Evolutionary conservation across 2,329 filamentous ascomycete genomes (phyloP), one percentile per base, ranked within the genome.

Genomic region (Alternaria arborescens): DNA sequence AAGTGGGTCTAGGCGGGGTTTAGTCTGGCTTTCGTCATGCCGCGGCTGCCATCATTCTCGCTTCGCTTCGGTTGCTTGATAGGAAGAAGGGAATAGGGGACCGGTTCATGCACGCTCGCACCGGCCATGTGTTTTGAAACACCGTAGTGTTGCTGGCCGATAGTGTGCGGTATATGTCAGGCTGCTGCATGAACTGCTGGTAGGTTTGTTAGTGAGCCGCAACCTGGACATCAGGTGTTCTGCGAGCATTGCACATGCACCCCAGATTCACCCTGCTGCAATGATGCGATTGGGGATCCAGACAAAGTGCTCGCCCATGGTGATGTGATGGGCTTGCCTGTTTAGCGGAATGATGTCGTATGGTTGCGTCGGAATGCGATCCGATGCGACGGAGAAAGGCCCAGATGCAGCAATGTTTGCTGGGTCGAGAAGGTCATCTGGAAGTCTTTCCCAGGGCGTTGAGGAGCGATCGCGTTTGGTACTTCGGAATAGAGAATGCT

Each of bases 121-220:
- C 58, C 53, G 58, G 58, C 58, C 58, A 60, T 24, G 58, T 52
- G 58, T 60, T 60, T 60, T 40, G 58, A 60, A 60, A 60, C 58
- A 58, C 54, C 38, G 30, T 43, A 34, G 41, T 44, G 41, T 28
- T 44, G 41, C 30, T 44, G 41, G 30, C 41, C 41, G 28, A 46
- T 46, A 18, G 36, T 18, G 18, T 47, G 53, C 38, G 53, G 34
- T 30, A 18, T 26, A 46, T 52, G 22, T 40, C 52, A 40, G 51
- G 56, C 56, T 59, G 30, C 18, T 60, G 57, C 52, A 60, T 55
- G 43, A 51, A 46, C 52, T 42, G 57, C 28, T 50, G 57, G 44
- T 38, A 55, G 36, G 47, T 54, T 48, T 36, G 36, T n/a, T 20
- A 30, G 43, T 32, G 44, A n/a, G 40, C 22, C 32, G 38, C 18